Evolutionary conservation across 345 rosid genomes (phyloP).

Genomic region (Citrus australasica): DNA sequence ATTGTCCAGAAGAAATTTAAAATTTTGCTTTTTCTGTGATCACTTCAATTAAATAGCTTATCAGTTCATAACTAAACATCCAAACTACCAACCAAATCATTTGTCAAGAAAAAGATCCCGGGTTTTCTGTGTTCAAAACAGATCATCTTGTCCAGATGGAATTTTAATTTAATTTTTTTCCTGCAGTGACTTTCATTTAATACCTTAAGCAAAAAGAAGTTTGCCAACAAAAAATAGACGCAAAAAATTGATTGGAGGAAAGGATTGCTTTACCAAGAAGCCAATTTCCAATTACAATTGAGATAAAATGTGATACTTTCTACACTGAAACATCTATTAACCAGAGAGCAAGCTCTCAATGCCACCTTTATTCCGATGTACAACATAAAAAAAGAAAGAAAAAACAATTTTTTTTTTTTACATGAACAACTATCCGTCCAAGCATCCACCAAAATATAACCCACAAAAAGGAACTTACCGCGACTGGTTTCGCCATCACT

Average conservation of each 20-base stretch:
- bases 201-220: not conserved
- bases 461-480: constrained; percentile 38
- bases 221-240: not conserved
- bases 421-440: constrained; percentile 36
- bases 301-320: constrained; percentile 25
- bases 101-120: not conserved
- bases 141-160: not conserved
- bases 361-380: constrained; percentile 46
- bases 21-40: not conserved
- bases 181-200: constrained; percentile 1
- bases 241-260: not conserved
- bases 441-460: constrained; percentile 30
- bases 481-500: constrained; percentile 29
- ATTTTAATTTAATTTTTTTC: too few relatives aligned
- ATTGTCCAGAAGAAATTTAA: not conserved
- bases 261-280: constrained; percentile 14
- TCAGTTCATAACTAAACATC: not conserved
- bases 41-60: not conserved
- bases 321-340: constrained; percentile 21
- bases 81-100: not conserved
- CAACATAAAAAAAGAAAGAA: constrained; percentile 19
- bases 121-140: not conserved
- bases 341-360: constrained; percentile 12
- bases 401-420: constrained; percentile 37
- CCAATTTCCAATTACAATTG: constrained; percentile 28